A percentile compares a stretch with the other conserved stretches of the same genome.
These are phyloP conservation scores for Vitellaria paradoxa DNA, from an alignment of 179 eudicot species.

Conservation along the genomic window DNA sequence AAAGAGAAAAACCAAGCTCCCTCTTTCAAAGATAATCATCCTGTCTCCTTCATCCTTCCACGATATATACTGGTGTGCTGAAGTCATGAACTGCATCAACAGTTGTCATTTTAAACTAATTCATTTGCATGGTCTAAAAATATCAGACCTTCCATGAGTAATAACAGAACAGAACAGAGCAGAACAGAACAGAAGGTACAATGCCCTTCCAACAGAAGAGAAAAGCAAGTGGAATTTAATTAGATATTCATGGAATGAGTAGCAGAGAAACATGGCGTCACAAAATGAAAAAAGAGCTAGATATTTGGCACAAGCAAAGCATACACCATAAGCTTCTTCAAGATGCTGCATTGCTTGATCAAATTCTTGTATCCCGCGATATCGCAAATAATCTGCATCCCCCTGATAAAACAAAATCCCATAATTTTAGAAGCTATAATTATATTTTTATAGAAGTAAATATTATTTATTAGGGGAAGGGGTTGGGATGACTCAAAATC, in stretches of 20 bases:
- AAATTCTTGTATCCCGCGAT: constrained; percentile 88
- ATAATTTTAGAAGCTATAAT: neutral
- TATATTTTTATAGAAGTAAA: too few relatives aligned
- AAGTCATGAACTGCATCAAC: constrained; percentile 88
- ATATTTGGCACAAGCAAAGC: constrained; percentile 8
- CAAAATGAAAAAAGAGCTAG: neutral
- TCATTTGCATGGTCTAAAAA: neutral
- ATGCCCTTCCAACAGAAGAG: neutral
- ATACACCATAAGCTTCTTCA: too few relatives aligned
- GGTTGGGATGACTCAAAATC: too few relatives aligned
- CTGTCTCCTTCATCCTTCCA: constrained; percentile 89
- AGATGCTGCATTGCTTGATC: too few relatives aligned
- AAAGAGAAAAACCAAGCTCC: constrained; percentile 85
- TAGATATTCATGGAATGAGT: neutral
- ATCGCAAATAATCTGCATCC: constrained; percentile 86
- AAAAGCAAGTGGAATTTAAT: neutral
- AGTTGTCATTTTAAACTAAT: constrained; percentile 4
- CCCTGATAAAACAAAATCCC: constrained; percentile 51
- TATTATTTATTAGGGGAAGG: too few relatives aligned
- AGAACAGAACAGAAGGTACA: neutral
- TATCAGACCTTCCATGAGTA: neutral
- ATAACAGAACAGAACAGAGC: too few relatives aligned
- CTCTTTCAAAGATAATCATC: constrained; percentile 80
- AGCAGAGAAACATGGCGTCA: neutral
- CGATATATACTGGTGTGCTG: constrained; percentile 87